Conservation (phyloP, 2,329 filamentous ascomycete species). For the Xylariaceae sp. region DNA sequence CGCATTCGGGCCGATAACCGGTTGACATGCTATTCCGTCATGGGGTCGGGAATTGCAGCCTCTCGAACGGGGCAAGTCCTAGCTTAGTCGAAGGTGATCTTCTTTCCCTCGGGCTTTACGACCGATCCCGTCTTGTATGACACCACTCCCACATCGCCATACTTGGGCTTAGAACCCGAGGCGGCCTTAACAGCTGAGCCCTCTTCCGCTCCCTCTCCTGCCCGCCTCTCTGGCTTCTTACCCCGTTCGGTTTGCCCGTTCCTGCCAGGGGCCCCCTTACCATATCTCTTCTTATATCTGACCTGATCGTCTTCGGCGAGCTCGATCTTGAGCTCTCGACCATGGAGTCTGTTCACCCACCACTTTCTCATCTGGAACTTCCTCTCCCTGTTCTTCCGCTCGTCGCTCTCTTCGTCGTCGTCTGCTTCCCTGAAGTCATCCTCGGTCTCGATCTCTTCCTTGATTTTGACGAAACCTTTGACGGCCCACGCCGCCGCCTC, state of each 20-base stretch:
- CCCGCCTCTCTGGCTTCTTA: constrained; percentile 3
- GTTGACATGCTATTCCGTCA: too few relatives aligned
- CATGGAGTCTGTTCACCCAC: constrained; percentile 80
- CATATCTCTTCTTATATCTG: constrained; percentile 90
- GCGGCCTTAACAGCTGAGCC: constrained; percentile 1
- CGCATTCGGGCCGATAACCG: background rate
- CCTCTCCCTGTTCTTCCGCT: constrained; percentile 41
- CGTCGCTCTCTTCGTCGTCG: constrained; percentile 39
- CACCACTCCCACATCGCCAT: constrained; percentile 12
- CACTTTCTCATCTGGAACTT: constrained; percentile 61
- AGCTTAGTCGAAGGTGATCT: constrained; percentile 15
- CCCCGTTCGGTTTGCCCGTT: constrained; percentile 39
- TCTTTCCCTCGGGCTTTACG: constrained; percentile 16
- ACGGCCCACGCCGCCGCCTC: constrained; percentile 71
- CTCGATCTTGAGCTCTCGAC: constrained; percentile 78
- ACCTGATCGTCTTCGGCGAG: constrained; percentile 86
- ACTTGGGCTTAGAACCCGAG: constrained; percentile 2
- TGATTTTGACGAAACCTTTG: constrained; percentile 71
- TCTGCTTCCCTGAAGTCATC: constrained; percentile 51
- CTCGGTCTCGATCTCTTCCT: constrained; percentile 57
- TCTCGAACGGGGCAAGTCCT: background rate
- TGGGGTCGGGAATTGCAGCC: background rate
- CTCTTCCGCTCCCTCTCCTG: background rate
- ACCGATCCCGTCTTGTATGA: constrained; percentile 18
- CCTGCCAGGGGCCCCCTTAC: constrained; percentile 58